phyloP scores from a whole-genome alignment of 2,329 filamentous ascomycete genomes.

The Chaetomiaceae sp. region DNA sequence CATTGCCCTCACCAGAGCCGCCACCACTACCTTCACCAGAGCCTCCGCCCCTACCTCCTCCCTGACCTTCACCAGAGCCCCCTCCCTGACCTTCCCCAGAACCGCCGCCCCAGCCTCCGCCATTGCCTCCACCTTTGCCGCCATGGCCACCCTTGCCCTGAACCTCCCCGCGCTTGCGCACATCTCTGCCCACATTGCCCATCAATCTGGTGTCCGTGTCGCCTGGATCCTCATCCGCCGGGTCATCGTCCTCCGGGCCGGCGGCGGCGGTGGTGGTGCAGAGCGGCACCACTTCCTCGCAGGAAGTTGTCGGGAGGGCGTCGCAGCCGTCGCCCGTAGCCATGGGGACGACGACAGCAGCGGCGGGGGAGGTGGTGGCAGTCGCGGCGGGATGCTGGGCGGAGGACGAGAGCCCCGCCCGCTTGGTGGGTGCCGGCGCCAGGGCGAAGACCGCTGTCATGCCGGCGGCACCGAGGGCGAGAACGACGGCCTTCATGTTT shows the following conservation, averaged over 20 bases:
- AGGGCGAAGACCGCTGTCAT: conserved; percentile 7
- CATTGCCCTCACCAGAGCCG: too few species aligned
- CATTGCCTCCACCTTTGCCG: neutral
- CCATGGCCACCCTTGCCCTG: neutral
- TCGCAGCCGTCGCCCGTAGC: too few species aligned
- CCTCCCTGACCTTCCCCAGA: neutral
- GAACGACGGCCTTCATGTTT: conserved; percentile 20
- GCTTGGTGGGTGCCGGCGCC: neutral
- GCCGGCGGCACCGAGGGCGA: conserved; percentile 13
- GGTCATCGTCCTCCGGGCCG: too few species aligned
- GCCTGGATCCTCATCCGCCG: too few species aligned
- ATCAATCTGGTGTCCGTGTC: neutral
- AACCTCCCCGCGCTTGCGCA: too few species aligned
- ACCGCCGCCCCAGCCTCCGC: too few species aligned
- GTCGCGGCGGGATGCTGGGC: neutral
- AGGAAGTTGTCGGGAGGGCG: too few species aligned
- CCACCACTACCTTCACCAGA: neutral
- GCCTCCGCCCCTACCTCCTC: neutral
- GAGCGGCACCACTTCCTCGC: too few species aligned
- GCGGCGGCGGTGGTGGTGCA: too few species aligned
- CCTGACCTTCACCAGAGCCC: neutral
- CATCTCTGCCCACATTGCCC: neutral
- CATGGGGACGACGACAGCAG: too few species aligned
- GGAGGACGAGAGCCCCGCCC: neutral
- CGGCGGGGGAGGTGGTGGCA: neutral